Percentiles rank a stretch among this genome's conserved stretches.
These are phyloP conservation scores for Pseudogymnoascus sp. DNA, from an alignment of 2,329 filamentous ascomycete genomes.

Conservation along the genomic window DNA sequence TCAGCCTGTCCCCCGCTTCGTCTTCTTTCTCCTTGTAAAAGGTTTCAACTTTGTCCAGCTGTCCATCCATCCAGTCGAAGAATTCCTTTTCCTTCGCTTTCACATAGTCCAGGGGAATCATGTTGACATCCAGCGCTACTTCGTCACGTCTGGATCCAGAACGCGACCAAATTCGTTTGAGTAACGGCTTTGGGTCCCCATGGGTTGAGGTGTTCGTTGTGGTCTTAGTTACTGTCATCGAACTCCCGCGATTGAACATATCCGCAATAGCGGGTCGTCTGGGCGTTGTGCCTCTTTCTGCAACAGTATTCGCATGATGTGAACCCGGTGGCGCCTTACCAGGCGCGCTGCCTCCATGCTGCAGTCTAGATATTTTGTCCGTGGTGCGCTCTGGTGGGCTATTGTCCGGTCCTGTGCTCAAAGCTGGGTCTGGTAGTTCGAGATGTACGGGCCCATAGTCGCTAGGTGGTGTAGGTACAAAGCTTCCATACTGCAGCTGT, in stretches of 20 bases:
- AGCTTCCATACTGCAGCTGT: constrained; percentile 50
- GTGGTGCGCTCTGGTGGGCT: not conserved
- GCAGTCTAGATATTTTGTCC: not conserved
- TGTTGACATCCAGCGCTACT: constrained; percentile 35
- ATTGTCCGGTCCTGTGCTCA: not conserved
- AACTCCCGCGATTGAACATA: constrained; percentile 5
- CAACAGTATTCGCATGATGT: not conserved
- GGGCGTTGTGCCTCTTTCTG: not conserved
- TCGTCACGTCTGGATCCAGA: not conserved
- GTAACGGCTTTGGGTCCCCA: not conserved
- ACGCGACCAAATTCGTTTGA: constrained; percentile 2
- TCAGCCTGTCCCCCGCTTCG: constrained; percentile 67
- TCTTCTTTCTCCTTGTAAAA: constrained; percentile 88
- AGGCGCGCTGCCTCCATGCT: not conserved
- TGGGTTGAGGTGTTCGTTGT: not conserved
- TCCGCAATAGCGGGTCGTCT: not conserved
- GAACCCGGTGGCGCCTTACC: not conserved
- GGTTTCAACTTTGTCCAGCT: constrained; percentile 82
- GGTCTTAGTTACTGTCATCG: not conserved
- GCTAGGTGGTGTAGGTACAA: constrained; percentile 45
- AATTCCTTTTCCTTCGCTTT: constrained; percentile 76
- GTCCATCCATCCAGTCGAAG: constrained; percentile 71
- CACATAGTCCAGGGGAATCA: constrained; percentile 54
- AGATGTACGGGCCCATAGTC: constrained; percentile 33
- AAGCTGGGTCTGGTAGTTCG: constrained; percentile 53